Percentiles rank a stretch among this genome's conserved stretches.
These are phyloP conservation scores for Trichoderma semiorbis DNA, from an alignment of 2,329 filamentous ascomycete genomes.

Conservation along the genomic window DNA sequence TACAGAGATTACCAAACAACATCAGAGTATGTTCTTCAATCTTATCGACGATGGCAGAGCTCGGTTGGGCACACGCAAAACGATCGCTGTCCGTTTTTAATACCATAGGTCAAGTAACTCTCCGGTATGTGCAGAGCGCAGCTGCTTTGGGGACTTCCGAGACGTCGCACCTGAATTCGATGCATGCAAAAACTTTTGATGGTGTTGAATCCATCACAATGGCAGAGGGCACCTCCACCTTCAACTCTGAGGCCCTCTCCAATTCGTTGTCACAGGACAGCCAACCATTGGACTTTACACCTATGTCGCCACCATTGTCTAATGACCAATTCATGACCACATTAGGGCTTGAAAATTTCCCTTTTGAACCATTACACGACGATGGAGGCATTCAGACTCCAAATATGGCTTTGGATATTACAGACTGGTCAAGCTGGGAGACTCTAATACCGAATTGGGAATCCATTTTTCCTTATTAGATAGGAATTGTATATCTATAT, in stretches of 20 bases:
- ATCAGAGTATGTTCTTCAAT: neutral
- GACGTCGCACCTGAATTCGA: neutral
- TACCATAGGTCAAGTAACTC: neutral
- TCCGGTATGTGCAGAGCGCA: neutral
- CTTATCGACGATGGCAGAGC: neutral
- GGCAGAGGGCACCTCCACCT: neutral
- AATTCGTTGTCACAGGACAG: neutral
- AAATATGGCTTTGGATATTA: neutral
- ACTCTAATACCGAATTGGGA: neutral
- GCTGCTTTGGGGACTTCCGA: neutral
- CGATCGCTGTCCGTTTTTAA: neutral
- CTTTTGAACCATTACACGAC: neutral
- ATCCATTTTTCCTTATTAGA: neutral
- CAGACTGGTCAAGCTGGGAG: neutral
- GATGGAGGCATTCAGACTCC: neutral
- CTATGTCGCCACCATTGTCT: neutral
- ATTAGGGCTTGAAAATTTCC: neutral
- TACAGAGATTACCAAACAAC: neutral
- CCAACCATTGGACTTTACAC: neutral
- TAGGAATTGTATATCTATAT: neutral
- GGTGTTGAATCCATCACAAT: neutral
- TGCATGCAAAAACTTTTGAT: neutral
- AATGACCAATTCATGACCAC: neutral
- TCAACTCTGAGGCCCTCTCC: neutral
- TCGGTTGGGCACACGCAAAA: neutral